Evolutionary conservation across 2,329 filamentous ascomycete species (phyloP), one percentile per base, ranked within the genome.

Genomic region (Penicillium decumbens): DNA sequence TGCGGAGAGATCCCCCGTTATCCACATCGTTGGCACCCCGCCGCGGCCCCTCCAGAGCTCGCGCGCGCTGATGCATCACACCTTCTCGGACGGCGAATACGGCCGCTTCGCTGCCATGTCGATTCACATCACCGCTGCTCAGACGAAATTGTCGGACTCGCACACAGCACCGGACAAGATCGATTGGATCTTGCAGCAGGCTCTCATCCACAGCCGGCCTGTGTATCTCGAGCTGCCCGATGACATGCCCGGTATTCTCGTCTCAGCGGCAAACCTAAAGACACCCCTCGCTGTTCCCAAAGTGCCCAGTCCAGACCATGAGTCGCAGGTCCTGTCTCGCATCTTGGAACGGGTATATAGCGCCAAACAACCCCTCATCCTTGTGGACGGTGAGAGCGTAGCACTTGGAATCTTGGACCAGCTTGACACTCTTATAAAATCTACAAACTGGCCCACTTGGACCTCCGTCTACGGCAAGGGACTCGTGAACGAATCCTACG

Each of bases 1-100:
- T 69, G 84, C 84, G 1, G 87, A 90, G 67, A 80, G 81, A 58
- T 83, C 88, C 1, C 84, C 86, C 2, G 75, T 90, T 6, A 74
- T 83, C 9, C 80, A 83, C 56, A 76, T 83, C 37, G 79, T 82
- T 20, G 80, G 80, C 2, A 76, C 76, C 0, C 78, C 80, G 7
- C 65, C 67, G 2, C 69, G 74, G 2, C 53, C 59, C 7, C 67
- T 72, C 3, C 78, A 80, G 52, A 68, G 74, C 8, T 59, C 65
- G 1, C 69, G 75, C 3, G 60, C 68, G 9, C 53, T 74, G 42
- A 66, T 81, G 20, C 85, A 89, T 66, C 86, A 89, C 68, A 88
- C 85, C 0, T 80, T 89, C 1, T 84, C 75, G n/a, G 79, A 81
- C 54, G 77, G 77, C 9, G 75, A 81, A 28, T 81, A 76, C 47